Percentiles rank a stretch among this genome's conserved stretches.
These are phyloP conservation scores for Arthrobotrys sinensis DNA, from an alignment of 2,329 filamentous ascomycete species.

Conservation along the genomic window DNA sequence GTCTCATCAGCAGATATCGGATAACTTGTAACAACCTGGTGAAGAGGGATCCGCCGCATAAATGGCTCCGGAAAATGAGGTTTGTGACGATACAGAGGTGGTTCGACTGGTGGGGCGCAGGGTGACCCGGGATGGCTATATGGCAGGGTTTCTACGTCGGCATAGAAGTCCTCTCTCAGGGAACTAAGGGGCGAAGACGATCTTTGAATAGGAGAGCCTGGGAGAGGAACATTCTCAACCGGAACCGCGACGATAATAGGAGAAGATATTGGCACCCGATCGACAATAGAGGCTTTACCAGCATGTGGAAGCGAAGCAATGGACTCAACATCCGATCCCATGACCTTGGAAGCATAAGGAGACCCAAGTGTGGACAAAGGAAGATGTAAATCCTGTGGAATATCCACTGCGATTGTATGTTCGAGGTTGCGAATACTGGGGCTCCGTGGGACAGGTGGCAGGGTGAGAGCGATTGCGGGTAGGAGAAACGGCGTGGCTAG, in stretches of 20 bases:
- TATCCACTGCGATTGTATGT: neutral
- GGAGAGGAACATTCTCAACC: slow-evolving; percentile 13
- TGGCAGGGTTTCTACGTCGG: neutral
- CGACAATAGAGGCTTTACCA: neutral
- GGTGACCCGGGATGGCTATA: slow-evolving; percentile 34
- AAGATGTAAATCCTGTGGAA: neutral
- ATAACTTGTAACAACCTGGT: slow-evolving; percentile 33
- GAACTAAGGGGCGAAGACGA: neutral
- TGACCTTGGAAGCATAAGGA: neutral
- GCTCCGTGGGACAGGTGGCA: slow-evolving; percentile 26
- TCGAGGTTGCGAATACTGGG: slow-evolving; percentile 1
- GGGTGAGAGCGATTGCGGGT: neutral
- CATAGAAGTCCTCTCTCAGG: neutral
- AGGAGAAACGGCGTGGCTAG: neutral
- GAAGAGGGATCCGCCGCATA: slow-evolving; percentile 20
- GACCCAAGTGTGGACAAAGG: slow-evolving; percentile 29
- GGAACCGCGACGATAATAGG: neutral
- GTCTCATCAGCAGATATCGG: neutral
- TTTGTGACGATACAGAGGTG: slow-evolving; percentile 10
- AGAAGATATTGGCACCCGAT: neutral
- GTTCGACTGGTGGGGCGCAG: neutral
- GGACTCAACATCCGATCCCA: neutral
- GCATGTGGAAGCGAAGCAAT: neutral
- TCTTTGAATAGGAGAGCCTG: slow-evolving; percentile 26
- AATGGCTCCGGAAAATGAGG: slow-evolving; percentile 13